These are phyloP conservation scores for Lasiodiplodia sp. DNA, from an alignment of 2,329 filamentous ascomycete species.

Conservation along the genomic window DNA sequence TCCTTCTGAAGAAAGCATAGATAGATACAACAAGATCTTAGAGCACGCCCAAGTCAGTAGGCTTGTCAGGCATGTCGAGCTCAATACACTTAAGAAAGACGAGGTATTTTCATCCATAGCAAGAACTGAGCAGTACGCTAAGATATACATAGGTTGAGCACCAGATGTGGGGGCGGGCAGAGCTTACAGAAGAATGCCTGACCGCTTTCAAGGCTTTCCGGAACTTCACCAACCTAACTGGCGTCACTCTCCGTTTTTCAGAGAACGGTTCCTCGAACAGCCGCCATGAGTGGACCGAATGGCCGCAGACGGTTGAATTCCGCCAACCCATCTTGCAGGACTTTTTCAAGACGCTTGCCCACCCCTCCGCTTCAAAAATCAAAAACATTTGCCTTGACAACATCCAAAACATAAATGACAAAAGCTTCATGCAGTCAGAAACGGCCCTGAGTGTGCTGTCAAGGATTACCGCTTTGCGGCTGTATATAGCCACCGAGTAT, in stretches of 20 bases:
- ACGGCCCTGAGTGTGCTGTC: background rate
- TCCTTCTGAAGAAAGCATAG: background rate
- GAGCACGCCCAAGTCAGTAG: background rate
- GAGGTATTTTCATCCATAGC: background rate
- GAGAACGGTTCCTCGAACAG: background rate
- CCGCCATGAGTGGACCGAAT: background rate
- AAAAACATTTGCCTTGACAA: constrained; percentile 3
- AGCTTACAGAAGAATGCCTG: background rate
- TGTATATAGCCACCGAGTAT: background rate
- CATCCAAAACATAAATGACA: constrained; percentile 9
- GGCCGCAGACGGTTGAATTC: background rate
- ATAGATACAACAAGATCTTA: background rate
- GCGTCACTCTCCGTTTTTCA: background rate
- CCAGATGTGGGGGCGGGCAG: background rate
- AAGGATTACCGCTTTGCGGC: background rate
- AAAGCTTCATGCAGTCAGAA: background rate
- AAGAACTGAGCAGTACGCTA: background rate
- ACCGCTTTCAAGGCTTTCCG: background rate
- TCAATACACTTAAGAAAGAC: background rate
- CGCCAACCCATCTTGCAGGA: background rate
- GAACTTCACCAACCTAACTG: background rate
- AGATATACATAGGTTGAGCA: background rate
- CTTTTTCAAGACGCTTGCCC: background rate
- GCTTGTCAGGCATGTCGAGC: background rate
- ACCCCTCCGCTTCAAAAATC: background rate